Conservation (phyloP, 75 land plant genomes). For the Pseudotsuga menziesii region DNA sequence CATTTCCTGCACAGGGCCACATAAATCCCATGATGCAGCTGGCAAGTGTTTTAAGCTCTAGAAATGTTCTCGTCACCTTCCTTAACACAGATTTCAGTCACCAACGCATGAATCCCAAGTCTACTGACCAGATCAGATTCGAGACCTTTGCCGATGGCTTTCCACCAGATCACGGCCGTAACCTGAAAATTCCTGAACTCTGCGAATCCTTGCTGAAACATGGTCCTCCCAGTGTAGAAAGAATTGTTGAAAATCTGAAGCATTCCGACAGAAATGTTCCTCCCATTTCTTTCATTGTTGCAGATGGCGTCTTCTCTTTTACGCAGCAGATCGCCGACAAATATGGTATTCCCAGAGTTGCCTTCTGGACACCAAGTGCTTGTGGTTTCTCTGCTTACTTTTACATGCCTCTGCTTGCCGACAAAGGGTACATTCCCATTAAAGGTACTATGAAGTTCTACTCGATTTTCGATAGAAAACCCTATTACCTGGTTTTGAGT, state of each 20-base stretch:
- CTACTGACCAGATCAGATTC: constrained; percentile 11
- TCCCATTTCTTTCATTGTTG: constrained; percentile 19
- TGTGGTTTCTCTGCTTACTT: not conserved
- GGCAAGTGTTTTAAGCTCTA: not conserved
- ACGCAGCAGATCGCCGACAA: constrained; percentile 17
- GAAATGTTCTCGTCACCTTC: constrained; percentile 5
- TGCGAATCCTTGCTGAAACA: constrained; percentile 7
- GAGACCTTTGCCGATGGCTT: constrained; percentile 26
- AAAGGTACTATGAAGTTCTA: too few relatives aligned
- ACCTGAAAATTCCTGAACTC: constrained; percentile 10
- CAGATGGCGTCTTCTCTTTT: constrained; percentile 13
- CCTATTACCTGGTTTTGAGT: too few relatives aligned
- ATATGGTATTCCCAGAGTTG: constrained; percentile 20
- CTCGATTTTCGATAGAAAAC: too few relatives aligned
- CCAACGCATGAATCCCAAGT: not conserved
- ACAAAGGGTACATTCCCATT: too few relatives aligned
- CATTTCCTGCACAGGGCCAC: not conserved
- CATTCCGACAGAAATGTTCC: not conserved
- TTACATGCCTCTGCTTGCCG: too few relatives aligned
- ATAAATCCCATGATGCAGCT: constrained; percentile 10
- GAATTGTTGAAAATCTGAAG: not conserved
- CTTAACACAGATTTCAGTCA: not conserved
- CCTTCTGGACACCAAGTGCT: constrained; percentile 15
- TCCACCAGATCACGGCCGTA: constrained; percentile 10
- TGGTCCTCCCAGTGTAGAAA: not conserved